These are phyloP conservation scores for Rosa persica DNA, from an alignment of 306 rosid genomes.

Conservation along the genomic window DNA sequence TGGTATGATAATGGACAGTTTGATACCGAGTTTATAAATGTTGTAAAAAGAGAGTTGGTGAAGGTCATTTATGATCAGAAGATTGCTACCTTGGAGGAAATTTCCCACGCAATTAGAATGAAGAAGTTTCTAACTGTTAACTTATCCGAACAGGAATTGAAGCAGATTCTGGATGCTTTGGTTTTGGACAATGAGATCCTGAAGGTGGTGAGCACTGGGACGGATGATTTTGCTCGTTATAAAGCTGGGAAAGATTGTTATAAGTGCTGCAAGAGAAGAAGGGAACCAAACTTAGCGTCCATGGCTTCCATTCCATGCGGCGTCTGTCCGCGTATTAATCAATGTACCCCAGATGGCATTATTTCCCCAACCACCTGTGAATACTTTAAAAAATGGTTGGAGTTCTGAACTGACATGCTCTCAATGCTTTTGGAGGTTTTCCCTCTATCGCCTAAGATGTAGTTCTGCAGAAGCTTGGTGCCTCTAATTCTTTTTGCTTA, in stretches of 20 bases:
- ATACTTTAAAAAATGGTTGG: slow-evolving; percentile 63
- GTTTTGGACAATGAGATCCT: slow-evolving; percentile 55
- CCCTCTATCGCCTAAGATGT: neutral
- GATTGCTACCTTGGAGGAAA: slow-evolving; percentile 50
- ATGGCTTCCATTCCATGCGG: slow-evolving; percentile 74
- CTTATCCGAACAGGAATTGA: slow-evolving; percentile 43
- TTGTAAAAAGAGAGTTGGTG: slow-evolving; percentile 36
- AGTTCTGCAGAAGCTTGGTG: neutral
- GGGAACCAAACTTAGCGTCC: slow-evolving; percentile 42
- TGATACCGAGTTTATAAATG: slow-evolving; percentile 43
- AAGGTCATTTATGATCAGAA: slow-evolving; percentile 41
- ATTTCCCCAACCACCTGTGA: slow-evolving; percentile 67
- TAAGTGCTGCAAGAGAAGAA: slow-evolving; percentile 50
- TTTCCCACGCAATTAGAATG: slow-evolving; percentile 33
- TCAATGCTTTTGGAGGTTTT: neutral
- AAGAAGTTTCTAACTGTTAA: slow-evolving; percentile 29
- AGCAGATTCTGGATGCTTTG: slow-evolving; percentile 57
- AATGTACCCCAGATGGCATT: slow-evolving; percentile 61
- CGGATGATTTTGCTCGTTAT: slow-evolving; percentile 52
- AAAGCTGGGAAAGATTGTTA: slow-evolving; percentile 62
- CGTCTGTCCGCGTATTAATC: slow-evolving; percentile 63
- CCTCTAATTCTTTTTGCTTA: neutral
- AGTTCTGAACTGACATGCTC: slow-evolving; percentile 41
- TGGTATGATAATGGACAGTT: slow-evolving; percentile 63
- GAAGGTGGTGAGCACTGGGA: slow-evolving; percentile 65